Base-by-base conservation (phyloP, 257 asterid species). In the Verbena officinalis region DNA sequence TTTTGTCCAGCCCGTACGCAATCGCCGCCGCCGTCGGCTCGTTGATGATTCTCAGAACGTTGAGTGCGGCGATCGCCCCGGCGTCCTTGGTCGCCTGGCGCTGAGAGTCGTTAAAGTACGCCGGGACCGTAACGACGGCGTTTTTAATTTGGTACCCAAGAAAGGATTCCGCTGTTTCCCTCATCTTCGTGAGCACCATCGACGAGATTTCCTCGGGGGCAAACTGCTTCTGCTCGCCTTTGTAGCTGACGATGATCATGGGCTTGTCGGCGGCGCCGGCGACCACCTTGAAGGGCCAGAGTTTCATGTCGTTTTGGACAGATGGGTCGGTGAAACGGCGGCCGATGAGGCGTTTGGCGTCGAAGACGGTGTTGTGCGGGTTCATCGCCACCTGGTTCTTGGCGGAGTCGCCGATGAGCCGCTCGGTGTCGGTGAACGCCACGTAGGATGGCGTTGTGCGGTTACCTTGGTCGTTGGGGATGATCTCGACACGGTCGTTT, bases 21-120 rank as follows among this genome's bases (percentile, higher is more conserved):
- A 84, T 84, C 4, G 90, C 90, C 8, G 90, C 87, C 4, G 90
- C 86, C 14, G 86, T 83, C 0, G 89, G 89, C 31, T 83, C 86
- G 17, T 83, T 83, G n/a, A 83, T 83, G 1, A 83, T 83, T 46
- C 90, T 54, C 70, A 83, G 53, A 7, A 83, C 84, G 15, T 80
- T 83, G 56, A 78, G 45, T 2, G 80, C 86, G 0, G 85, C 65
- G 6, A 83, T 83, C 1, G 80, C 79, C 0, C 90, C 86, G 1
- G 86, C 86, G 42, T 83, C 90, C 36, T 83, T 80, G 0, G 90
- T 83, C 38, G 90, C 90, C 59, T 83, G 90, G 42, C 90, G 16
- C 59, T 83, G 86, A 10, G 90, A 83, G 27, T 83, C 90, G 57
- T 83, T 83, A 63, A 83, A 83, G 46, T 80, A 83, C 1, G 90